phyloP scores from a whole-genome alignment of 371 early-diverging fungal genomes.

The Coemansia sp. region DNA sequence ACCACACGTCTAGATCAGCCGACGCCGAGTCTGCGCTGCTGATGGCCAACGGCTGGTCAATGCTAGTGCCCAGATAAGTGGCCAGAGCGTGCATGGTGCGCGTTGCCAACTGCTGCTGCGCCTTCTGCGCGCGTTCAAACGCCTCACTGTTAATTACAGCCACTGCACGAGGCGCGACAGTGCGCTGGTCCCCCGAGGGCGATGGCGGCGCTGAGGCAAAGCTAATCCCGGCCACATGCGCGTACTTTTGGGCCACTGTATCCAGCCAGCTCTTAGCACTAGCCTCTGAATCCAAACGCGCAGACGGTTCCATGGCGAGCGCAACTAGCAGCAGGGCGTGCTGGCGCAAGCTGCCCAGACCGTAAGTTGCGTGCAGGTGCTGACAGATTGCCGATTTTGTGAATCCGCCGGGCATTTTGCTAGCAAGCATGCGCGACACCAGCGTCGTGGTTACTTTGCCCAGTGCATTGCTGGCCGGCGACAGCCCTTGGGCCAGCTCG shows the following conservation, averaged over 20 bases:
- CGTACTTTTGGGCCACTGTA: slow-evolving; percentile 75
- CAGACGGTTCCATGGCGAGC: slow-evolving; percentile 81
- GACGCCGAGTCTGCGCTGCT: slow-evolving; percentile 52
- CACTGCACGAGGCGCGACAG: slow-evolving; percentile 57
- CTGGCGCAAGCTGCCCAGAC: slow-evolving; percentile 65
- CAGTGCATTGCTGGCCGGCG: slow-evolving; percentile 63
- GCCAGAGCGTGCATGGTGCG: slow-evolving; percentile 85
- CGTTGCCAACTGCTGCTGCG: slow-evolving; percentile 72
- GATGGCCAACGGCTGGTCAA: slow-evolving; percentile 58
- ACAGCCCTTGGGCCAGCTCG: slow-evolving; percentile 77
- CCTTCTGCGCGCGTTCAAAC: slow-evolving; percentile 76
- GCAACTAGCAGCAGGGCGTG: slow-evolving; percentile 81
- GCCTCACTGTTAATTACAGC: slow-evolving; percentile 87
- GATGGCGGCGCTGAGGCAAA: slow-evolving; percentile 56
- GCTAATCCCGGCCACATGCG: slow-evolving; percentile 69
- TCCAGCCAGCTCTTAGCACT: slow-evolving; percentile 89
- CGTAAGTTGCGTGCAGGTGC: slow-evolving; percentile 69
- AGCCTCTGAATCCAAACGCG: slow-evolving; percentile 73
- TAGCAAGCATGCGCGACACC: slow-evolving; percentile 79
- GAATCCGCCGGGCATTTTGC: slow-evolving; percentile 96
- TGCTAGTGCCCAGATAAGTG: slow-evolving; percentile 76
- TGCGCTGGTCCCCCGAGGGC: slow-evolving; percentile 64
- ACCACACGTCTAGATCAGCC: slow-evolving; percentile 77
- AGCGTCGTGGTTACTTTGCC: slow-evolving; percentile 84
- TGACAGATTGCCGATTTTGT: slow-evolving; percentile 77